Base-by-base conservation (phyloP, 2,329 filamentous ascomycete genomes). In the Ascochyta lentis region DNA sequence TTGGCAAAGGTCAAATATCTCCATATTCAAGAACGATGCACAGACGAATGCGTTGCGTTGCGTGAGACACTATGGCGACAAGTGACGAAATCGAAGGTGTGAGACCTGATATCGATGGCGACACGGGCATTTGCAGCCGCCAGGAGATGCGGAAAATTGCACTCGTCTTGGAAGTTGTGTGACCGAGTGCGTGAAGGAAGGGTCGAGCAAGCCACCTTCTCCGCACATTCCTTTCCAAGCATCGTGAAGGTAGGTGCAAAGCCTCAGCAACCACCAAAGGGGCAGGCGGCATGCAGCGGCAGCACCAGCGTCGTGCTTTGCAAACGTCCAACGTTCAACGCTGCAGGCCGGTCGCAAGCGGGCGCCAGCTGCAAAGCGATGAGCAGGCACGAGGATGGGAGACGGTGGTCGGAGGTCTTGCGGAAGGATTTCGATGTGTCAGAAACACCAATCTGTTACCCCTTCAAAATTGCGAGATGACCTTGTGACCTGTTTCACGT, bases 341-440 rank as follows among this genome's bases (percentile, higher is more conserved):
- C 55, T 43, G 56, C 54, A 57, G 51, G 41, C 41, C 51, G 56
- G 59, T 62, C 51, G 51, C 49, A 52, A 57, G 51, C 48, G 47
- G 54, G 43, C 53, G 49, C 60, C 60, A 59, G 46, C 51, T 43
- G 59, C 46, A 47, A 39, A 50, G 57, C 57, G 51, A 47, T 52
- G 58, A 39, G 56, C 63, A 65, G 56, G 60, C 64, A 68, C 65
- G 65, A 57, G 61, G 65, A 55, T 60, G 57, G 48, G 58, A 56
- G 56, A 63, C 58, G 56, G 61, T 58, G 62, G 59, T 65, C 55
- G 59, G 44, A 62, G 42, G 61, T 59, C 51, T 64, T 56, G 61
- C 59, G 60, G 61, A 58, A 65, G 59, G 54, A 64, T 66, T 66
- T 68, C 51, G 60, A 69, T 71, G 66, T 69, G 69, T 71, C 67